These are phyloP conservation scores for Remersonia thermophila DNA, from an alignment of 2,329 filamentous ascomycete species.

Conservation along the genomic window DNA sequence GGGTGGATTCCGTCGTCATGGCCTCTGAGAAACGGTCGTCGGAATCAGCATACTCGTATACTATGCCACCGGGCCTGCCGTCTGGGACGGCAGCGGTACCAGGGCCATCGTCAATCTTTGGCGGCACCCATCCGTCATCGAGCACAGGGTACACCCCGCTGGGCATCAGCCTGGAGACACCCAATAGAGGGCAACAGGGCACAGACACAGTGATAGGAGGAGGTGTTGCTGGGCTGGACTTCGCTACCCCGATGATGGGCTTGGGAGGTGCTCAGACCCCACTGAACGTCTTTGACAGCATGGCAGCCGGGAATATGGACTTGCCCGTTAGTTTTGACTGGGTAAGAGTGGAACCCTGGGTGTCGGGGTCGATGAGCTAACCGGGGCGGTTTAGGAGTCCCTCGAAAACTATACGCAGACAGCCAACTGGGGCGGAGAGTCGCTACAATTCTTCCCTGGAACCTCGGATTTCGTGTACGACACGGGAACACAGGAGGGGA, in stretches of 20 bases:
- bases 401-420: constrained; percentile 46
- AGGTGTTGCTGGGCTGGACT: constrained; percentile 26
- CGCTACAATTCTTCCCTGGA: constrained; percentile 39
- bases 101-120: constrained; percentile 18
- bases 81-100: constrained; percentile 25
- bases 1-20: background rate
- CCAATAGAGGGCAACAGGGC: background rate
- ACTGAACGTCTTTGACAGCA: constrained; percentile 40
- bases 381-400: constrained; percentile 29
- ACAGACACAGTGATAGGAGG: constrained; percentile 8
- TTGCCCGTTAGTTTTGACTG: constrained; percentile 44
- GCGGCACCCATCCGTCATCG: constrained; percentile 25
- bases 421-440: constrained; percentile 41
- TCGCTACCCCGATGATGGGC: constrained; percentile 23
- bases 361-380: constrained; percentile 15
- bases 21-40: constrained; percentile 16
- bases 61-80: constrained; percentile 31
- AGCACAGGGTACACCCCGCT: too few species aligned
- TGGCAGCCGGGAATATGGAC: constrained; percentile 30
- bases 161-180: constrained; percentile 21
- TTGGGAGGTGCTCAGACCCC: constrained; percentile 31
- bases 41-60: constrained; percentile 30
- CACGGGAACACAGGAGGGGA: constrained; percentile 6
- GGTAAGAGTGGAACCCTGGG: constrained; percentile 26
- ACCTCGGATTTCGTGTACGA: constrained; percentile 11